Conservation (phyloP, 2,329 filamentous ascomycete species). For the Colletotrichum viniferum region DNA sequence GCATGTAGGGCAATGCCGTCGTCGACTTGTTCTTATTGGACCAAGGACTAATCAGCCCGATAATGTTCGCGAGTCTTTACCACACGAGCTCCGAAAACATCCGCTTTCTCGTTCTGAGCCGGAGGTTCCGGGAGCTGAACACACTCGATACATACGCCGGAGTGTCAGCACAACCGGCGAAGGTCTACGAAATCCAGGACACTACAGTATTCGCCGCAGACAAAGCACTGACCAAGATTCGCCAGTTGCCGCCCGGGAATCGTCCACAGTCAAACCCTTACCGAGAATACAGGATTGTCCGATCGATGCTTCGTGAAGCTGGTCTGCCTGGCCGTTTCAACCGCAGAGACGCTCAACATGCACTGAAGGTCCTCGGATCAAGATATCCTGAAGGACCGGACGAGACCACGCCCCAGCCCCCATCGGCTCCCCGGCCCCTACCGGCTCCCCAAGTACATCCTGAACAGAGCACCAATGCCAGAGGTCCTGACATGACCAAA, state of each 20-base stretch:
- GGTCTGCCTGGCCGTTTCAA: background rate
- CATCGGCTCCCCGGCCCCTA: too few relatives aligned
- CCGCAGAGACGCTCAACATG: background rate
- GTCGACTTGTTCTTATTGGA: background rate
- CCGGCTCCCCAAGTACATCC: background rate
- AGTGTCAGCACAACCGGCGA: background rate
- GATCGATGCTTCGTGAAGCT: background rate
- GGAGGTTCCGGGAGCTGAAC: background rate
- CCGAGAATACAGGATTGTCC: background rate
- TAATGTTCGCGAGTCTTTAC: fast-evolving
- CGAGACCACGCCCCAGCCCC: background rate
- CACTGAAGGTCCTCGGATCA: background rate
- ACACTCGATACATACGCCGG: background rate
- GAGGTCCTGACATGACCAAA: background rate
- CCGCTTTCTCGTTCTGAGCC: background rate
- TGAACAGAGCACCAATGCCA: background rate
- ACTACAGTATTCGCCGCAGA: background rate
- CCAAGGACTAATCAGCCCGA: background rate
- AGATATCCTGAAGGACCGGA: background rate
- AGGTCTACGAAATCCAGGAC: background rate
- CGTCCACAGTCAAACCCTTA: background rate
- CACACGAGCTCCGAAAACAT: background rate
- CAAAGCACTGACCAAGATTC: background rate
- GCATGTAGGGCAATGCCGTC: background rate
- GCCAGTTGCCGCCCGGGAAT: background rate